phyloP scores from a whole-genome alignment of 495 filamentous ascomycete species.

The Penicillium pulvis region DNA sequence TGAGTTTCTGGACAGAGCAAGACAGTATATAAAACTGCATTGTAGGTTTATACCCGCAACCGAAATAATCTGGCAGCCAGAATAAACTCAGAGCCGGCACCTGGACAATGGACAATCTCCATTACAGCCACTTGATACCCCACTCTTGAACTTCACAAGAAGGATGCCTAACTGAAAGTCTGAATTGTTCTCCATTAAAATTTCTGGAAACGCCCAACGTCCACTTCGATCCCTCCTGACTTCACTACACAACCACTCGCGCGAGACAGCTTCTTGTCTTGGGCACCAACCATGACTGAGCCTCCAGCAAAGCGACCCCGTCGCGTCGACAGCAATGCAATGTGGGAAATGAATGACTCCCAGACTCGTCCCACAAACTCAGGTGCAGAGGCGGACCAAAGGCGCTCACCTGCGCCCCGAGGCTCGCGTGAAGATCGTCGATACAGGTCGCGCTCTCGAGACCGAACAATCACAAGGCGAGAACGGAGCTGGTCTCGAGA shows the following conservation, averaged over 20 bases:
- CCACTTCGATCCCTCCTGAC: neutral
- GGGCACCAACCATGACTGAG: slow-evolving; percentile 47
- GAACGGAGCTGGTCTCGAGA: slow-evolving; percentile 51
- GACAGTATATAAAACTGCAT: neutral
- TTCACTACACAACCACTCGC: slow-evolving; percentile 2
- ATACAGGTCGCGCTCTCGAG: slow-evolving; percentile 47
- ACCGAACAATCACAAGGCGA: slow-evolving; percentile 41
- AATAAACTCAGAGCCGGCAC: slow-evolving; percentile 31
- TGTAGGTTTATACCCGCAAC: slow-evolving; percentile 4
- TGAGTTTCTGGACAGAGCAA: too few species aligned
- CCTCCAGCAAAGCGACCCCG: slow-evolving; percentile 57
- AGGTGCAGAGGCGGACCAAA: slow-evolving; percentile 40
- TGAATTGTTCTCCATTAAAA: neutral
- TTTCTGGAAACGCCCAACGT: neutral
- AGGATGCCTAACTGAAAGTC: neutral
- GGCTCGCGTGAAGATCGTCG: slow-evolving; percentile 40
- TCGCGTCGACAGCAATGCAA: slow-evolving; percentile 53
- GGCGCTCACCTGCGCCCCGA: slow-evolving; percentile 33
- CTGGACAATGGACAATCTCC: slow-evolving; percentile 9
- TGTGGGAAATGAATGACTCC: slow-evolving; percentile 54
- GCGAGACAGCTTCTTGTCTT: slow-evolving; percentile 20
- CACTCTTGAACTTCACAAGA: slow-evolving; percentile 2
- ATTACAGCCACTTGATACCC: slow-evolving; percentile 23
- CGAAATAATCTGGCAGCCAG: slow-evolving; percentile 21
- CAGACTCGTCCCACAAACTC: slow-evolving; percentile 30